Evolutionary conservation across 1,284 basidiomycete species (phyloP), one percentile per base, ranked within the genome.

Genomic region (Omphalotus olearius): DNA sequence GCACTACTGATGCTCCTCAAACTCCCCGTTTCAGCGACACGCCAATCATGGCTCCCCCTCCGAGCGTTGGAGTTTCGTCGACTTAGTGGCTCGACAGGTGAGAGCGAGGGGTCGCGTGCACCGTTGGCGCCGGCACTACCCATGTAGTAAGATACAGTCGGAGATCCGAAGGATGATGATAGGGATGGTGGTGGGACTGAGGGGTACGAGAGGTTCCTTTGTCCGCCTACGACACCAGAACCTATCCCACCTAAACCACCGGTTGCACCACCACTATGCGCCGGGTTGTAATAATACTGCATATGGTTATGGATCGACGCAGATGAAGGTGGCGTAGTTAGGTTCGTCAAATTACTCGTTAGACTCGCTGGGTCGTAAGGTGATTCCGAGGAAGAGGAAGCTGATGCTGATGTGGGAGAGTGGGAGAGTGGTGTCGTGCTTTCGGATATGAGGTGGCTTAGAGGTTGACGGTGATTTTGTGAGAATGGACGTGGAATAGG

Each of bases 401-500:
- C 30, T 9, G 30, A 49, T 2, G 18, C 50, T 17, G 52, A 54
- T 18, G 52, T 54, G 26, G 75, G 80, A 25, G 79, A 88, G 50
- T 75, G 75, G 6, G 76, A 82, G 50, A 79, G 75, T 33, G 85
- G 79, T 53, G 75, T 83, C 60, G 74, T 80, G 51, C 72, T 69
- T 55, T 76, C 72, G 0, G 73, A 72, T 7, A 72, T 60, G 42
- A 59, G 61, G 55, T 74, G 69, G 30, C 65, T 57, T 13, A 80
- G 7, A 13, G 30, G 30, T 13, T 33, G 76, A 25, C 82, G 74
- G 46, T 77, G 80, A 30, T 80, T 70, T 60, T 80, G 79, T n/a
- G 83, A 80, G 9, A 78, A 73, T 9, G 79, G 79, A 1, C 85
- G 78, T 0, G 86, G 86, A 52, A 88, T 88, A 3, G 86, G 84